A percentile compares a stretch with the other conserved stretches of the same genome.
These are phyloP conservation scores for Pichia californica DNA, from an alignment of 805 yeast species.

Conservation along the genomic window DNA sequence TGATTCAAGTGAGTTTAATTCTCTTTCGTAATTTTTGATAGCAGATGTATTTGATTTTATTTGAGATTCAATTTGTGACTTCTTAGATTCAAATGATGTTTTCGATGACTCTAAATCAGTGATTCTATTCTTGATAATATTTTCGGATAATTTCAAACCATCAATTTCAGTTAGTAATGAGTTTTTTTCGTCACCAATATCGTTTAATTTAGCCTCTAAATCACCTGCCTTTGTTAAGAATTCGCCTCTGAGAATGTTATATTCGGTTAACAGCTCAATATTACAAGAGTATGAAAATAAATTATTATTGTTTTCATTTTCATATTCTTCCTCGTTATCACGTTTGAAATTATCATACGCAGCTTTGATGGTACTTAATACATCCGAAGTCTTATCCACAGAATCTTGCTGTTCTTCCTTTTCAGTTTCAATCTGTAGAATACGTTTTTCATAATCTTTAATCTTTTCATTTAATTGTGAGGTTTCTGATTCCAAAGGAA, in stretches of 20 bases:
- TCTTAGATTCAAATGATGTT: constrained; percentile 23
- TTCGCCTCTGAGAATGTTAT: constrained; percentile 49
- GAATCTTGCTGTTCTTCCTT: constrained; percentile 41
- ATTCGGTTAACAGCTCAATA: constrained; percentile 48
- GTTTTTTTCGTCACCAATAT: constrained; percentile 37
- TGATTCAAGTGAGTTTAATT: constrained; percentile 26
- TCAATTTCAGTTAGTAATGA: constrained; percentile 28
- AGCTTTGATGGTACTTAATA: constrained; percentile 33
- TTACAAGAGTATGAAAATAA: constrained; percentile 28
- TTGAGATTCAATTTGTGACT: constrained; percentile 23
- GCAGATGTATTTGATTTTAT: constrained; percentile 28
- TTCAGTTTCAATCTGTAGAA: constrained; percentile 46
- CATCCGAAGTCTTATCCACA: constrained; percentile 37
- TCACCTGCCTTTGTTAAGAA: constrained; percentile 54
- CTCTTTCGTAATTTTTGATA: constrained; percentile 24
- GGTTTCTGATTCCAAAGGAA: constrained; percentile 58
- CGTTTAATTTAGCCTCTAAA: constrained; percentile 44
- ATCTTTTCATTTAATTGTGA: constrained; percentile 43
- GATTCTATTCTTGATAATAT: constrained; percentile 31
- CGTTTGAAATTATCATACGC: constrained; percentile 19
- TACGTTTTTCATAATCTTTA: constrained; percentile 38
- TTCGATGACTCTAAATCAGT: constrained; percentile 30
- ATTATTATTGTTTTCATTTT: background rate
- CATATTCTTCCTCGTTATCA: constrained; percentile 9
- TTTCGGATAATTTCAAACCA: constrained; percentile 31